Evolutionary conservation across 2,329 filamentous ascomycete genomes (phyloP).

Genomic region (Ascochyta koolunga): DNA sequence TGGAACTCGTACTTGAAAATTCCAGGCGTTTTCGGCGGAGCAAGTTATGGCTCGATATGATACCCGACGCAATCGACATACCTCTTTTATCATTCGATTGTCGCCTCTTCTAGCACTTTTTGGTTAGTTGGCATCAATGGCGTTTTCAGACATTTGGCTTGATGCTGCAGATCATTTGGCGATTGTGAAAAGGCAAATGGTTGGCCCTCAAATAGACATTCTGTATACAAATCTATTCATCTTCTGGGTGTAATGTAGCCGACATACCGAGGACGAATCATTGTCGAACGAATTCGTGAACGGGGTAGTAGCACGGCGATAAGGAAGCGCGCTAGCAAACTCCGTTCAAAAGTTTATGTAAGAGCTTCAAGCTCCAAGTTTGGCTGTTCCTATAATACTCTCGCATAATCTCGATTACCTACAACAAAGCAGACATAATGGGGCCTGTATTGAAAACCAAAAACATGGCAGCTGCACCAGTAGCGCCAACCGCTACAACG

Average conservation of each 20-base stretch:
- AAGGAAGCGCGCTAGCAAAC: constrained; percentile 29
- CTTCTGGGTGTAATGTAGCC: background rate
- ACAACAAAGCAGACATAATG: background rate
- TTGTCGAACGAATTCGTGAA: background rate
- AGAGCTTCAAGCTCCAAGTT: constrained; percentile 3
- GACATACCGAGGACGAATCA: background rate
- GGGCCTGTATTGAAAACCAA: background rate
- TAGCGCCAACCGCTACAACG: background rate
- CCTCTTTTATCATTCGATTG: background rate
- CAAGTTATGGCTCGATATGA: background rate
- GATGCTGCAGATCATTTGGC: background rate
- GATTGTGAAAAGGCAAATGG: background rate
- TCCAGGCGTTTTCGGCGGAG: background rate
- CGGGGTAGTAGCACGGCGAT: constrained; percentile 10
- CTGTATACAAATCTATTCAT: background rate
- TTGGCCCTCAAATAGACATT: background rate
- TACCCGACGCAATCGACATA: background rate
- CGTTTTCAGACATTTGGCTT: background rate
- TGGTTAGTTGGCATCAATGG: background rate
- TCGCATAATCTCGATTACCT: too few species aligned
- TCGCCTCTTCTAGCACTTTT: background rate
- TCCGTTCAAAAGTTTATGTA: constrained; percentile 29
- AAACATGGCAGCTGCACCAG: background rate
- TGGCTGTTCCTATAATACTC: background rate
- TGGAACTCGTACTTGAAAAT: background rate